A percentile compares a stretch with the other conserved stretches of the same genome.
phyloP scores from a whole-genome alignment of 2,329 filamentous ascomycete genomes.

The Cordyceps militaris region DNA sequence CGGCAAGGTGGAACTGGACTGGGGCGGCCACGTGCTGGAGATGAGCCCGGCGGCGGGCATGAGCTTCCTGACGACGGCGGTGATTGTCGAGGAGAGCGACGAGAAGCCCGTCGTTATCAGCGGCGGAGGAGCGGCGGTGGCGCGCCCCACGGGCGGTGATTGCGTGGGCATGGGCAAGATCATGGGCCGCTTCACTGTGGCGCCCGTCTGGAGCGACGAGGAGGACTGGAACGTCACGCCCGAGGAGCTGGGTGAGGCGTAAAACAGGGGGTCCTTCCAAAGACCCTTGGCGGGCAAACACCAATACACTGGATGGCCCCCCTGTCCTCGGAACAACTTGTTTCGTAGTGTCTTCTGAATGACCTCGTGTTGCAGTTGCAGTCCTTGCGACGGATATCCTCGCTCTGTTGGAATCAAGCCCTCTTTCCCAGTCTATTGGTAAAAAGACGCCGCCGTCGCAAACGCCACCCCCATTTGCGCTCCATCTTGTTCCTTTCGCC shows the following conservation, averaged over 20 bases:
- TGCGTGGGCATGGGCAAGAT: conserved; percentile 57
- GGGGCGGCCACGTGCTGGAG: conserved; percentile 51
- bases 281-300: too few species aligned
- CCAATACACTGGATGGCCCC: too few species aligned
- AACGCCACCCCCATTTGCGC: too few species aligned
- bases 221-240: conserved; percentile 45
- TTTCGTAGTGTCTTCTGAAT: too few species aligned
- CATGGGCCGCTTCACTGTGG: conserved; percentile 54
- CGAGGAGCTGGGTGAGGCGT: conserved; percentile 23
- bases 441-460: too few species aligned
- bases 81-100: conserved; percentile 52
- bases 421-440: neutral
- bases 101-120: conserved; percentile 38
- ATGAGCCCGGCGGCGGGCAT: conserved; percentile 45
- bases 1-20: conserved; percentile 55
- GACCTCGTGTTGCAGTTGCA: too few species aligned
- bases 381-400: too few species aligned
- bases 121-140: conserved; percentile 16
- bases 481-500: too few species aligned
- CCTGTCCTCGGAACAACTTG: too few species aligned
- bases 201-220: conserved; percentile 51
- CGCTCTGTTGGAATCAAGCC: too few species aligned
- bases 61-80: conserved; percentile 51
- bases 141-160: conserved; percentile 29
- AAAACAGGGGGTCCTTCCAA: neutral